Evolutionary conservation across 495 filamentous ascomycete genomes (phyloP).

Genomic region (Aspergillus asperescens): DNA sequence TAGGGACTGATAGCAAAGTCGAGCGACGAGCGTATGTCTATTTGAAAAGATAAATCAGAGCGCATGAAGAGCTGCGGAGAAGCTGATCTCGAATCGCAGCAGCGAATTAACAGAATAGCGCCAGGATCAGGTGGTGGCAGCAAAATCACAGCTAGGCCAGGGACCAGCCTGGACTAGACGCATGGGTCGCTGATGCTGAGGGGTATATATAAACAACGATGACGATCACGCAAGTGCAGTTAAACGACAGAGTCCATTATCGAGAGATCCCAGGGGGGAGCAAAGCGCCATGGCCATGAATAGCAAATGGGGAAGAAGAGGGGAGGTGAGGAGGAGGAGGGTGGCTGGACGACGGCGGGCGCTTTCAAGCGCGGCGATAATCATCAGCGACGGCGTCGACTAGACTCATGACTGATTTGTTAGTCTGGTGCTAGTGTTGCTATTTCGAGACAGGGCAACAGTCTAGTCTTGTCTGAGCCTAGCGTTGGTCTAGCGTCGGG

Average conservation of each 20-base stretch:
- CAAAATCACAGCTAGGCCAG: conserved; percentile 10
- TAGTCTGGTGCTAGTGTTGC: conserved; percentile 23
- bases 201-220: conserved; percentile 4
- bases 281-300: conserved; percentile 14
- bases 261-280: conserved; percentile 1
- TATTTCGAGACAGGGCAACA: conserved; percentile 22
- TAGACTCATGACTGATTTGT: too few relatives aligned
- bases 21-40: background rate
- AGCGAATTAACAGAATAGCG: conserved; percentile 6
- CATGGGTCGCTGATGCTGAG: conserved; percentile 9
- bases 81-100: background rate
- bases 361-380: conserved; percentile 21
- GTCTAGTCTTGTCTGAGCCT: conserved; percentile 15
- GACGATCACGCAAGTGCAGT: background rate
- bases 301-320: conserved; percentile 12
- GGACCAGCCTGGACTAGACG: conserved; percentile 21
- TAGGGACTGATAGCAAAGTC: background rate
- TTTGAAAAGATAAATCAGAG: background rate
- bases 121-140: background rate
- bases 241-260: conserved; percentile 10
- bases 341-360: conserved; percentile 22
- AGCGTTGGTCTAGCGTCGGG: conserved; percentile 28
- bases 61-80: conserved; percentile 7
- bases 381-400: too few relatives aligned
- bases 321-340: conserved; percentile 13